These are phyloP conservation scores for Eimeria maxima DNA, from an alignment of 169 alveolate species.

Conservation along the genomic window DNA sequence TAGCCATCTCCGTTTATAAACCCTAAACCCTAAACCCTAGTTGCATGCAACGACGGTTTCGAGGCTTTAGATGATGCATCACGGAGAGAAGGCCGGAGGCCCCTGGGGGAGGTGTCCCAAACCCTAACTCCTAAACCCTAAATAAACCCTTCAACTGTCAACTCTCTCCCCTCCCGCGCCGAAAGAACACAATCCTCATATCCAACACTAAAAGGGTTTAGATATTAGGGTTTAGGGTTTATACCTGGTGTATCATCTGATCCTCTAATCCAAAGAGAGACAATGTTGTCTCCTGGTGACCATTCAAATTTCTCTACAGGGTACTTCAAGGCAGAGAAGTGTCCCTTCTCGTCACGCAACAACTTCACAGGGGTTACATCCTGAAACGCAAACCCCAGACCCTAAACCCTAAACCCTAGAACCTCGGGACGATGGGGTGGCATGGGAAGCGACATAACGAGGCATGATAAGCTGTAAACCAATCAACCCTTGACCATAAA, in stretches of 20 bases:
- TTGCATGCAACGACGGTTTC: slow-evolving; percentile 31
- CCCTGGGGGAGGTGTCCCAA: not conserved
- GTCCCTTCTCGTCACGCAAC: slow-evolving; percentile 75
- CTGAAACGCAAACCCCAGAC: slow-evolving; percentile 18
- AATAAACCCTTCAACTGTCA: not conserved
- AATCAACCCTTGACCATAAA: slow-evolving; percentile 6
- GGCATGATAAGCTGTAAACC: not conserved
- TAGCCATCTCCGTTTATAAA: not conserved
- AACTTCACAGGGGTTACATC: slow-evolving; percentile 67
- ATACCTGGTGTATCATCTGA: slow-evolving; percentile 94
- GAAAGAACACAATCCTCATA: too few species aligned
- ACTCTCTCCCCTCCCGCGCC: not conserved
- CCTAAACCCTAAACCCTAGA: slow-evolving; percentile 42
- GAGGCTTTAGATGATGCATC: not conserved
- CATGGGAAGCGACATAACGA: not conserved
- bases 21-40: slow-evolving; percentile 63
- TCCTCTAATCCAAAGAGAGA: slow-evolving; percentile 93
- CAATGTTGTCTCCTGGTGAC: slow-evolving; percentile 95
- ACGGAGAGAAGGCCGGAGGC: not conserved
- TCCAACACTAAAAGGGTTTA: not conserved
- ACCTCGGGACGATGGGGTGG: not conserved
- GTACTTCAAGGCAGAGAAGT: slow-evolving; percentile 89
- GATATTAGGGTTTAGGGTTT: slow-evolving; percentile 26
- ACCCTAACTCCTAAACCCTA: not conserved
- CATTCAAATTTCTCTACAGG: slow-evolving; percentile 93